phyloP scores from a whole-genome alignment of 2,329 filamentous ascomycete genomes.

The Fusarium sarcochroum region DNA sequence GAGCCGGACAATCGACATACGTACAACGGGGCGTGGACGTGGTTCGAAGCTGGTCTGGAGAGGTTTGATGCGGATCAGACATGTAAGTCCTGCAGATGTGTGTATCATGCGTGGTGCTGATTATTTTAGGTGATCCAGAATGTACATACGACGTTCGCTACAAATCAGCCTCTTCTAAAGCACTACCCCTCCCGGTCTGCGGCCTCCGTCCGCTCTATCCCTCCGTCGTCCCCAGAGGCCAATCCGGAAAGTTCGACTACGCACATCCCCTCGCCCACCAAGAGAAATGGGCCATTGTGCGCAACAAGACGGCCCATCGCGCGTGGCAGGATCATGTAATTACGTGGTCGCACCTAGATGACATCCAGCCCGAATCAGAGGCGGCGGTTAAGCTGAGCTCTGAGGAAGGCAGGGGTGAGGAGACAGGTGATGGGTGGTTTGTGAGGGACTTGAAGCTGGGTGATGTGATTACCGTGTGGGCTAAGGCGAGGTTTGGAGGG shows the following conservation, averaged over 20 bases:
- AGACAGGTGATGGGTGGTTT: conserved; percentile 67
- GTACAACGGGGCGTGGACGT: conserved; percentile 68
- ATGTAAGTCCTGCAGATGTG: conserved; percentile 42
- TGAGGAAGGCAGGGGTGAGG: conserved; percentile 63
- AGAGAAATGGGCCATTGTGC: conserved; percentile 62
- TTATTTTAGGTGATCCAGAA: conserved; percentile 45
- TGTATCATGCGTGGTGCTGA: neutral
- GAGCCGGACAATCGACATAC: conserved; percentile 51
- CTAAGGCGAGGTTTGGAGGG: conserved; percentile 66
- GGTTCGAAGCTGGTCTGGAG: conserved; percentile 75
- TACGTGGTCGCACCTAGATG: conserved; percentile 68
- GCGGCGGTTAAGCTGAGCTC: conserved; percentile 56
- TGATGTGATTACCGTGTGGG: conserved; percentile 74
- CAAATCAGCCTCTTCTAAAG: conserved; percentile 36
- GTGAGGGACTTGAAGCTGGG: conserved; percentile 69
- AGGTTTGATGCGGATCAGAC: conserved; percentile 59
- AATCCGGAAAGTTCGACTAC: conserved; percentile 50
- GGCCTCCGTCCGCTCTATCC: conserved; percentile 57
- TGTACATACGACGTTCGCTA: conserved; percentile 51
- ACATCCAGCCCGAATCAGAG: conserved; percentile 59
- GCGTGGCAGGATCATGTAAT: conserved; percentile 60
- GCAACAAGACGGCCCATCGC: conserved; percentile 58
- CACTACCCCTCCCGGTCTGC: conserved; percentile 52
- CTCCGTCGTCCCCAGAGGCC: conserved; percentile 29
- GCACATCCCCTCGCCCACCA: conserved; percentile 55